Evolutionary conservation across 2,329 filamentous ascomycete genomes (phyloP), one percentile per base, ranked within the genome.

Genomic region (Monosporascus sp.): DNA sequence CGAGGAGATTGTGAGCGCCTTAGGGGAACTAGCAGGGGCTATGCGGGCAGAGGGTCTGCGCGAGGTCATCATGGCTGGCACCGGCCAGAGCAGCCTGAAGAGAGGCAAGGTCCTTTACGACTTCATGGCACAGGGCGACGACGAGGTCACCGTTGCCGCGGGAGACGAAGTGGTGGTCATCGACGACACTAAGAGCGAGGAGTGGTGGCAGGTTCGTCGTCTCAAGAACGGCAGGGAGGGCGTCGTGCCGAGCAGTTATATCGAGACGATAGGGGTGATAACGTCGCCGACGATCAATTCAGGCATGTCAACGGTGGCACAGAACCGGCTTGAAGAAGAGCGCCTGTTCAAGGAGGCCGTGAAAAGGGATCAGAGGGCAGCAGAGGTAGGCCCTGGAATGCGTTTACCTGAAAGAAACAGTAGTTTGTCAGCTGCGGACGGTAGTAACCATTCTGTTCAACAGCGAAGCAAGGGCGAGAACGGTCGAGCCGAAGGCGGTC

Each of bases 151-250:
- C 0, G 94, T 99, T 47, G 85, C 83, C 25, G 81, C 88, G 22
- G 94, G 88, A 41, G 94, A 99, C 66, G 93, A 99, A 65, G 93
- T 99, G 41, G 75, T 96, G 44, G 77, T 99, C 51, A 70, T 97
- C 52, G 93, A 99, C 66, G 91, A 97, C 65, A 83, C 79, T 36
- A 94, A 92, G 72, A 97, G 92, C 57, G 91, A 97, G 54, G 94
- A 99, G 68, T 99, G 94, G 94, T 97, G 94, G 93, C 91, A 94
- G 76, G 90, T 99, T 37, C 84, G 89, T 54, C 84, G 92, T 37
- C 66, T 97, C 57, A 95, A 91, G 74, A 97, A 91, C 67, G 90
- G 90, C 61, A 94, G 91, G 67, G 90, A 97, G 73, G 94, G 94
- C 39, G 94, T 99, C 25, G 92, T 99, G 8, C 94, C 94, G 15